Evolutionary conservation across 768 basidiomycete species (phyloP).

Genomic region (Lentinula boryana): DNA sequence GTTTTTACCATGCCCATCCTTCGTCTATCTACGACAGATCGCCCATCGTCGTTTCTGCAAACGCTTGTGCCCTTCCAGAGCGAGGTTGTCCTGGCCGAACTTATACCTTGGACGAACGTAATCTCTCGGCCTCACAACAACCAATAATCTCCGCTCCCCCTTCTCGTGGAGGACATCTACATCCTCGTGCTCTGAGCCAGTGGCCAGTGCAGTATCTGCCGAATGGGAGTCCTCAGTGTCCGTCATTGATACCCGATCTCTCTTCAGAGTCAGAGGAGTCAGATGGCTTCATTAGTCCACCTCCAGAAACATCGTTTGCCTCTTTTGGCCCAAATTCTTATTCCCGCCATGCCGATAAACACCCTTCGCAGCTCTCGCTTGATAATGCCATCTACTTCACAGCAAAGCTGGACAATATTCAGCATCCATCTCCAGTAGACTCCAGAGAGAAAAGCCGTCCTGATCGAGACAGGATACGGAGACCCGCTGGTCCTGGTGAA

Average conservation of each 20-base stretch:
- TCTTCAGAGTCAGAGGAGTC: slow-evolving; percentile 10
- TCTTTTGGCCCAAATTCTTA: neutral
- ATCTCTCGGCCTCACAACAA: neutral
- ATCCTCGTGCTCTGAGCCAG: slow-evolving; percentile 4
- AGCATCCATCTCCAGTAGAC: neutral
- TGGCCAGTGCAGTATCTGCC: neutral
- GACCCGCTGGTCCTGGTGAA: neutral
- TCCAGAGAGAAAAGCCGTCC: neutral
- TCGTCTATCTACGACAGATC: slow-evolving; percentile 69
- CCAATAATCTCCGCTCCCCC: neutral
- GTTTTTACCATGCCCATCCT: slow-evolving; percentile 47
- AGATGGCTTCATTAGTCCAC: slow-evolving; percentile 9
- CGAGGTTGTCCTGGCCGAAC: slow-evolving; percentile 74
- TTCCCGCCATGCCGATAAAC: neutral
- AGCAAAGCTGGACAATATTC: neutral
- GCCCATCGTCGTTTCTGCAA: slow-evolving; percentile 69
- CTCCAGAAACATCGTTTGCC: neutral
- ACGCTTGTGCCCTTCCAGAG: slow-evolving; percentile 70
- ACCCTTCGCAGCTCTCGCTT: neutral
- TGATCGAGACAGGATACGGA: neutral
- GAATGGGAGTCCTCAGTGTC: neutral
- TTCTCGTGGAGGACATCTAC: slow-evolving; percentile 2
- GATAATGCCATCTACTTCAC: neutral
- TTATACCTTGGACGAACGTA: slow-evolving; percentile 42
- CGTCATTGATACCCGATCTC: slow-evolving; percentile 7